These are phyloP conservation scores for Leishmania tropica DNA, from an alignment of 208 protist species.

Conservation along the genomic window DNA sequence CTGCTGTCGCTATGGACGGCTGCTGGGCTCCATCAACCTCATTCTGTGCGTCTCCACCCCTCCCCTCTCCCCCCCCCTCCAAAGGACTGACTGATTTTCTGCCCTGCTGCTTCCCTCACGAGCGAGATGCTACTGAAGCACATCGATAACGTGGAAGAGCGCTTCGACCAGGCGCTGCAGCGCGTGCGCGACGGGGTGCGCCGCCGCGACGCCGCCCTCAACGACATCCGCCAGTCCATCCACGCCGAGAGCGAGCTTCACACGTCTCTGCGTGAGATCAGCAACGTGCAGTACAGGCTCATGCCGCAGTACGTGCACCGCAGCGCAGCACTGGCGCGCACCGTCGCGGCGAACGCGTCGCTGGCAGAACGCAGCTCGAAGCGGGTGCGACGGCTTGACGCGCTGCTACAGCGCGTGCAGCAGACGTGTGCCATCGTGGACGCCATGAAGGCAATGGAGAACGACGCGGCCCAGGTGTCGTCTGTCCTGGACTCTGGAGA, in stretches of 20 bases:
- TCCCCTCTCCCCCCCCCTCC: not conserved
- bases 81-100: not conserved
- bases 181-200: slow-evolving; percentile 50
- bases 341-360: slow-evolving; percentile 49
- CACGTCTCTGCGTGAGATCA: slow-evolving; percentile 38
- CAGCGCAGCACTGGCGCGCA: slow-evolving; percentile 47
- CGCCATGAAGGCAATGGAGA: slow-evolving; percentile 52
- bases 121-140: slow-evolving; percentile 31
- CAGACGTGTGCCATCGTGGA: slow-evolving; percentile 50
- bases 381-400: slow-evolving; percentile 46
- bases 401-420: slow-evolving; percentile 61
- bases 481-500: slow-evolving; percentile 41
- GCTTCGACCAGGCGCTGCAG: slow-evolving; percentile 52
- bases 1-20: not conserved
- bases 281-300: slow-evolving; percentile 43
- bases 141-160: slow-evolving; percentile 58
- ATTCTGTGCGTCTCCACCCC: not conserved
- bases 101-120: not conserved
- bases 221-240: slow-evolving; percentile 38
- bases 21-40: not conserved
- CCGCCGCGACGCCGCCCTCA: slow-evolving; percentile 49
- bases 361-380: slow-evolving; percentile 59
- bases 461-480: slow-evolving; percentile 35
- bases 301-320: slow-evolving; percentile 54
- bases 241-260: slow-evolving; percentile 28